Evolutionary conservation across 2,329 filamentous ascomycete species (phyloP), one percentile per base, ranked within the genome.

Genomic region (Rutstroemia sp.): DNA sequence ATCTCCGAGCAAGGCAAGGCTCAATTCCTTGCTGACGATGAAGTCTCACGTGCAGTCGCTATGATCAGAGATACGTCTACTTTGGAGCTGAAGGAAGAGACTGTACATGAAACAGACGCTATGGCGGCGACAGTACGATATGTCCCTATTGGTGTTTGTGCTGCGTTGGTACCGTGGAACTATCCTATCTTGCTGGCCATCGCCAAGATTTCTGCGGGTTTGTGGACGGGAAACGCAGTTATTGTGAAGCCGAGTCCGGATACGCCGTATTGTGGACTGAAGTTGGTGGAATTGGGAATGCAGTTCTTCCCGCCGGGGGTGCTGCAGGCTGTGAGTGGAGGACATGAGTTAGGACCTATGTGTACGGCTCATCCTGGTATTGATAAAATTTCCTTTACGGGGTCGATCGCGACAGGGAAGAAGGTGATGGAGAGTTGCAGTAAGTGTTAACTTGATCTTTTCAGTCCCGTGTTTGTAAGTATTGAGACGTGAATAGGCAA

Each of bases 101-200:
- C 50, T 4, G 50, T 57, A 6, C 34, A 51, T 0, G 57, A 60
- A 10, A 47, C n/a, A 7, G 56, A 56, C 14, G 23, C 27, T 3
- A 53, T 49, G 42, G 76, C 30, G 60, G 79, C 49, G 68, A 79
- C 49, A 25, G 72, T 71, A 2, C 54, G 76, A 71, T 14, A 74
- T 63, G 67, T 68, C 17, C 78, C 78, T 0, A 69, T 80, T 49
- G 78, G 78, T 38, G 72, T 78, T 2, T 70, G 74, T 2, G 77
- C 73, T 17, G 81, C 75, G 58, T 82, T 84, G 60, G 77, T 78
- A 16, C 80, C 81, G 1, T 84, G 81, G 81, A 84, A 84, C 65
- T 83, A 75, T 60, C 75, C 76, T 1, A 56, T 77, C 17, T 71
- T 76, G 57, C 68, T 78, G 1, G 72, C 73, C 14, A 71, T 73